Percentiles rank a stretch among this genome's conserved stretches.
These are phyloP conservation scores for Creolimax fragrantissima DNA, from an alignment of 78 protist species.

Conservation along the genomic window DNA sequence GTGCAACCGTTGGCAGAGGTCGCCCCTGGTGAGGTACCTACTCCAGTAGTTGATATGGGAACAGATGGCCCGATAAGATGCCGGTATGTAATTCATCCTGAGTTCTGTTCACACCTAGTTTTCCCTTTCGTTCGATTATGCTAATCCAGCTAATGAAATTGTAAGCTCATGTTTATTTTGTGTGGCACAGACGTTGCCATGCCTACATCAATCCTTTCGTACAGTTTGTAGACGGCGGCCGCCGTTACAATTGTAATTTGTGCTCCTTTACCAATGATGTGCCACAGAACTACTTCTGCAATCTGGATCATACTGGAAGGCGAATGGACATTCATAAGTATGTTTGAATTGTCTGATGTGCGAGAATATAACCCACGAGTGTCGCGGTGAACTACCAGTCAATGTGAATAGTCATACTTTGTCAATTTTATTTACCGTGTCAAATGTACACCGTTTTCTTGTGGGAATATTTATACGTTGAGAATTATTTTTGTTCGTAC, in stretches of 20 bases:
- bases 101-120: too few relatives aligned
- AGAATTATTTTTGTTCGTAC: too few relatives aligned
- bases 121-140: too few relatives aligned
- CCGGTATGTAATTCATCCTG: not conserved
- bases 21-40: not conserved
- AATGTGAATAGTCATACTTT: too few relatives aligned
- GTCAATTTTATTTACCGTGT: too few relatives aligned
- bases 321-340: constrained; percentile 41
- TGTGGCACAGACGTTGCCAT: constrained; percentile 43
- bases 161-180: too few relatives aligned
- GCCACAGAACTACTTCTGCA: constrained; percentile 44
- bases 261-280: constrained; percentile 31
- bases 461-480: too few relatives aligned
- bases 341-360: too few relatives aligned
- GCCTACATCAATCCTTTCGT: constrained; percentile 63
- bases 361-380: too few relatives aligned
- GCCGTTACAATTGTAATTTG: constrained; percentile 41
- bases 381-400: too few relatives aligned
- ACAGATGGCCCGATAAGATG: constrained; percentile 51
- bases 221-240: constrained; percentile 53
- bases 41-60: constrained; percentile 19
- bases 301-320: constrained; percentile 42
- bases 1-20: constrained; percentile 24
- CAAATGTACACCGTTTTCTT: too few relatives aligned
- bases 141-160: too few relatives aligned